Base-by-base conservation (phyloP, 2,329 filamentous ascomycete species). In the Alternaria postmessia region DNA sequence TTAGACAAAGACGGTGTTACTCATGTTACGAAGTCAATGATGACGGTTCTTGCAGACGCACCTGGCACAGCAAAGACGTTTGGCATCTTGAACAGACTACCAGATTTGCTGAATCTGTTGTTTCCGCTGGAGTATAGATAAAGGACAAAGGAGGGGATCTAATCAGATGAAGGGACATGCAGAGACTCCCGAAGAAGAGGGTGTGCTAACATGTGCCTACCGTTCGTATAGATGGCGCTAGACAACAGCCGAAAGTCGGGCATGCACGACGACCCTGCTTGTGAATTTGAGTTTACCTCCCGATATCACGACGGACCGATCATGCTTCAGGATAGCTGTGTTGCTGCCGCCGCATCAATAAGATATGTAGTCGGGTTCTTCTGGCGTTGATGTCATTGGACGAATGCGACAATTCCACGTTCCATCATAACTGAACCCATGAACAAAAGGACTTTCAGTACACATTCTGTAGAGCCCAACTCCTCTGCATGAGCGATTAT, bases 11-110 rank as follows among this genome's bases (percentile, higher is more conserved):
- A 43, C 1, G 18, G 32, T 24, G 1, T 44, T 18, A n/a, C 22
- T 5, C 9, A 28, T 18, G 12, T 20, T 7, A 2, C 8, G 16
- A 14, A 18, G 22, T 36, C 2, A 20, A 39, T n/a, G 2, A 14
- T 9, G 14, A 24, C 7, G 20, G 22, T 58, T 20, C 38, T 28
- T n/a, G 32, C 16, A 42, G 26, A 43, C 68, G 65, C 72, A 86
- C 84, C 81, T 66, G 90, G 91, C 22, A 93, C 88, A 64, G 90
- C 86, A 78, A 93, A 93, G 59, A 93, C 88, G 75, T 90, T 86
- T 62, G 85, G 84, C 76, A 89, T 88, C 81, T 63, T 72, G 66
- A 57, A 28, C 18, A 30, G 4, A 36, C 22, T 34, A 24, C 53
- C 49, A 53, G 30, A 54, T 44, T 57, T 57, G 39, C 39, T 43